Evolutionary conservation across 2,329 filamentous ascomycete species (phyloP).

Genomic region (Xylariales sp.): DNA sequence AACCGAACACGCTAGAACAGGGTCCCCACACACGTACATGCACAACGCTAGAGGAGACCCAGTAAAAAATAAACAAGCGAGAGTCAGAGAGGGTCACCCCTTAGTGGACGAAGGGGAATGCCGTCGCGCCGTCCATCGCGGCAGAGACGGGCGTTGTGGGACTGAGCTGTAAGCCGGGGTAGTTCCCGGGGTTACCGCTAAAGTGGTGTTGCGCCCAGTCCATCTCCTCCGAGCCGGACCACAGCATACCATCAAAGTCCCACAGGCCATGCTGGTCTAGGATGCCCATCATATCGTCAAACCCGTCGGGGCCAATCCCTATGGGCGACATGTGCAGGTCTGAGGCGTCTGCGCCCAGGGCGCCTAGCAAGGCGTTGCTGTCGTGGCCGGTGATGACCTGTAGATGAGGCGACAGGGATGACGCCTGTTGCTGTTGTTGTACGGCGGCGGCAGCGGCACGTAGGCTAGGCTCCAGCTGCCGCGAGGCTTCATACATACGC

Average conservation of each 20-base stretch:
- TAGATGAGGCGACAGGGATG: slow-evolving; percentile 39
- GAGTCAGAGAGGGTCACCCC: not conserved
- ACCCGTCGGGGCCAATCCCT: slow-evolving; percentile 61
- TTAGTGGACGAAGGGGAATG: slow-evolving; percentile 59
- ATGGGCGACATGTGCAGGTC: slow-evolving; percentile 64
- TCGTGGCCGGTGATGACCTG: slow-evolving; percentile 52
- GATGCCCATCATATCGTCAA: slow-evolving; percentile 64
- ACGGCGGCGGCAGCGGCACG: slow-evolving; percentile 47
- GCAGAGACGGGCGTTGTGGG: slow-evolving; percentile 47
- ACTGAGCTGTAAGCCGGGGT: slow-evolving; percentile 45
- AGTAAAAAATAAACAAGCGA: slow-evolving; percentile 3
- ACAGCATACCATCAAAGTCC: slow-evolving; percentile 68
- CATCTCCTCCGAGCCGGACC: slow-evolving; percentile 58
- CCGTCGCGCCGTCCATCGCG: slow-evolving; percentile 52
- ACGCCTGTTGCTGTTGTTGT: slow-evolving; percentile 42
- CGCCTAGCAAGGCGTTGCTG: slow-evolving; percentile 44
- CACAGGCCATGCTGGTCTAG: slow-evolving; percentile 66
- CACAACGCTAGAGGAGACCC: slow-evolving; percentile 20
- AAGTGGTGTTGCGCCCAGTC: slow-evolving; percentile 51
- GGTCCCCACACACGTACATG: slow-evolving; percentile 17
- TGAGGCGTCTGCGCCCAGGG: slow-evolving; percentile 51
- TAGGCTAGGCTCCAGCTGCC: slow-evolving; percentile 53
- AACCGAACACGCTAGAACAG: slow-evolving; percentile 17
- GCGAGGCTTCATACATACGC: slow-evolving; percentile 70
- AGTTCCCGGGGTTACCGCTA: slow-evolving; percentile 43